Conservation (phyloP, 2,329 filamentous ascomycete species). For the Ceratocystis eucalypticola region DNA sequence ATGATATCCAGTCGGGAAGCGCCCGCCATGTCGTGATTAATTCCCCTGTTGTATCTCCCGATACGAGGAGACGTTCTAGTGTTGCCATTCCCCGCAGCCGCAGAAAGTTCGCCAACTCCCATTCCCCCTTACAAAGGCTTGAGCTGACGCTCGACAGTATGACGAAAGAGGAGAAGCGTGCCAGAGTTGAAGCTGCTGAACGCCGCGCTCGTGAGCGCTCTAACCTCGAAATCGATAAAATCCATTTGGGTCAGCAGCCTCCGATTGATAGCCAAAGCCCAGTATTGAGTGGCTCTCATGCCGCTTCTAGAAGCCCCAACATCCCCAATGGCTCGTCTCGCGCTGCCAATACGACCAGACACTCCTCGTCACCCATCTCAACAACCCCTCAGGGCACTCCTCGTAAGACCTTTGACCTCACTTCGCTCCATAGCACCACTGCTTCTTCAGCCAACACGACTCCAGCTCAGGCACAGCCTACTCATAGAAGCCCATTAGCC, state of each 20-base stretch:
- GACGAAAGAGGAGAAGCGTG: conserved; percentile 89
- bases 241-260: conserved; percentile 13
- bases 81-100: conserved; percentile 15
- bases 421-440: background rate
- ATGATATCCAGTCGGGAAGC: conserved; percentile 9
- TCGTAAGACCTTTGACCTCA: background rate
- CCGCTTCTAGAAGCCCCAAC: background rate
- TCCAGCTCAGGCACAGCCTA: conserved; percentile 9
- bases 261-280: conserved; percentile 16
- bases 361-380: conserved; percentile 5
- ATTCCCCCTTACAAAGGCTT: conserved; percentile 84
- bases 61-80: conserved; percentile 14
- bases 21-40: conserved; percentile 12
- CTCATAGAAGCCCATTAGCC: conserved; percentile 8
- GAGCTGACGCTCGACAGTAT: conserved; percentile 84
- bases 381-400: conserved; percentile 14
- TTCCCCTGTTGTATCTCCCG: conserved; percentile 13
- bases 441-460: background rate
- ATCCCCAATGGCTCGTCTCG: background rate
- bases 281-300: background rate
- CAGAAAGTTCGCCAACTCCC: conserved; percentile 54
- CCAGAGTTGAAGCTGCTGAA: conserved; percentile 71
- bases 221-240: conserved; percentile 27
- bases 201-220: conserved; percentile 51
- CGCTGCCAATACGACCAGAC: conserved; percentile 9